Conservation (phyloP, 192 early-diverging fungal genomes). For the Umbelopsis sp. region DNA sequence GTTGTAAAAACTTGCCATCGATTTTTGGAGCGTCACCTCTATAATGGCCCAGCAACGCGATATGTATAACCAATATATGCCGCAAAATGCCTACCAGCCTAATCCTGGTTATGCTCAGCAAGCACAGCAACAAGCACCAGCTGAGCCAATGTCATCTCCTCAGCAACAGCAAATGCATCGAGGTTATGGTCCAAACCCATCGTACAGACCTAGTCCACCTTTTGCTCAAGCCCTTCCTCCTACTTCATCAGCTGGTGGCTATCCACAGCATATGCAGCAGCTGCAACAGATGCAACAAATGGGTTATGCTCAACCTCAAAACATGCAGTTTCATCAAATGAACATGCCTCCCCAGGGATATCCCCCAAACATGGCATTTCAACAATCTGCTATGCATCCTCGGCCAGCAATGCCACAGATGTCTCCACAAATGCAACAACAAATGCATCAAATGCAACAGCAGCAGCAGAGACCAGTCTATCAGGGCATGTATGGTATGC, state of each 20-base stretch:
- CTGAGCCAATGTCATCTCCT: neutral
- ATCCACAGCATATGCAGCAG: constrained; percentile 12
- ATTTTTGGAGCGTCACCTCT: neutral
- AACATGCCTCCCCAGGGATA: constrained; percentile 18
- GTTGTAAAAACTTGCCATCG: neutral
- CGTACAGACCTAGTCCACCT: neutral
- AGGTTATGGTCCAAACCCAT: constrained; percentile 4
- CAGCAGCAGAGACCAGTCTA: constrained; percentile 20
- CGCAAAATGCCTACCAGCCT: constrained; percentile 17
- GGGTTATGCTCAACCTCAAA: constrained; percentile 16
- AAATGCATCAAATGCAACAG: constrained; percentile 21
- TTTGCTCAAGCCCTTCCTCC: constrained; percentile 3
- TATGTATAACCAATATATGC: constrained; percentile 22
- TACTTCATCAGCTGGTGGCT: neutral
- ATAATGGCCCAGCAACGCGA: constrained; percentile 25
- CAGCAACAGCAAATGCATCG: constrained; percentile 19
- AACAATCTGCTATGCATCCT: neutral
- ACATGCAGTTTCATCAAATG: constrained; percentile 17
- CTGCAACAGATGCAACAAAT: constrained; percentile 16
- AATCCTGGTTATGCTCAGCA: constrained; percentile 20
- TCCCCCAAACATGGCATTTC: constrained; percentile 14
- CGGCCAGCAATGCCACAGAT: constrained; percentile 2
- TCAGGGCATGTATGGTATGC: constrained; percentile 18
- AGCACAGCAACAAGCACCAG: constrained; percentile 29
- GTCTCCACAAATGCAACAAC: constrained; percentile 1